Base-by-base conservation (phyloP, 495 filamentous ascomycete species). In the Chaetomium fimeti region DNA sequence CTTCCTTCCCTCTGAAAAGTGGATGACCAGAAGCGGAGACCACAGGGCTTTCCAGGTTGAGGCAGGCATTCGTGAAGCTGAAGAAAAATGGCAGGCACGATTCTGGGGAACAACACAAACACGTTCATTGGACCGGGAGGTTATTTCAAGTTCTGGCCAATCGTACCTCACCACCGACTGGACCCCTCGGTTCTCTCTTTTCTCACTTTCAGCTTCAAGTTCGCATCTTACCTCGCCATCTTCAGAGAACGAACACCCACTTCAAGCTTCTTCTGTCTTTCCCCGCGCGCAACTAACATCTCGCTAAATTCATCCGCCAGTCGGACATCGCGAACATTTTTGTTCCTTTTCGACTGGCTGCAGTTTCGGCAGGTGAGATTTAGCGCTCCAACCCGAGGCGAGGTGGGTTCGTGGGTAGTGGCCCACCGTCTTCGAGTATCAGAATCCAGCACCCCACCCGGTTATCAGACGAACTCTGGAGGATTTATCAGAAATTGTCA, bases 341-440 rank as follows among this genome's bases (percentile, higher is more conserved):
- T 52, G 51, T 18, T 25, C 27, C n/a, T 56, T 38, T 27, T 48
- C 42, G n/a, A 29, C 38, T 52, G 5, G 32, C 57, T 42, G 52
- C 60, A 40, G 51, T 29, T 62, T 56, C 51, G 61, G 61, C 52
- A 54, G 24, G 57, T 11, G 9, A 5, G 8, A 9, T 5, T 45
- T 54, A 52, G 52, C 53, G 57, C 57, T 24, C 57, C 36, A 61
- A 53, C 57, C 53, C n/a, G 52, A 53, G 45, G 42, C 29, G 43
- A 52, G 58, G 9, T 42, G 51, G 52, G 18, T 42, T 5, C 5
- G 16, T 53, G 7, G 7, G 24, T 24, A 62, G 49, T 27, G 51
- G 49, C 43, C 45, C 42, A 11, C 25, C 36, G 40, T 42, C 16
- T n/a, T 27, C 53, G 32, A 36, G 32, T 36, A 36, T 36, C 32